Conservation (phyloP, 2,329 filamentous ascomycete genomes). For the Claviceps pazoutovae region DNA sequence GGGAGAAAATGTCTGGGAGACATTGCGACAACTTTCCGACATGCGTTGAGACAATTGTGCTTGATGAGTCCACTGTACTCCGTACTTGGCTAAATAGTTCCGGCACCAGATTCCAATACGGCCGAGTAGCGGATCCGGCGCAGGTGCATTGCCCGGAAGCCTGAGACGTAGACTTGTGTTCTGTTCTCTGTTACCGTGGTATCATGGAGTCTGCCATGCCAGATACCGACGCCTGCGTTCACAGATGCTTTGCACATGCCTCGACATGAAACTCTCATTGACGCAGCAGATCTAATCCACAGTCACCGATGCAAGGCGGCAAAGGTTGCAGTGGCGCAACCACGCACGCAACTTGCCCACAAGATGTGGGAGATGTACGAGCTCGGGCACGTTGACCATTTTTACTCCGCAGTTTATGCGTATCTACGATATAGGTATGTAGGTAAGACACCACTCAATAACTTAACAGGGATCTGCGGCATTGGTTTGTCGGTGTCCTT, state of each 20-base stretch:
- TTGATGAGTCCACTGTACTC: no score
- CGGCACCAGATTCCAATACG: no score
- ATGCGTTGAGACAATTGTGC: no score
- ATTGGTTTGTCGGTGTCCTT: slow-evolving; percentile 1
- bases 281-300: neutral
- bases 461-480: slow-evolving; percentile 2
- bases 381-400: neutral
- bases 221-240: neutral
- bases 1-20: no score
- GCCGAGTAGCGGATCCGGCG: no score
- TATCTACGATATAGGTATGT: neutral
- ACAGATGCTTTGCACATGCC: neutral
- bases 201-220: neutral
- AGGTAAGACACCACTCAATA: neutral
- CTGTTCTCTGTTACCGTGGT: no score
- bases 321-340: neutral
- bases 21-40: no score
- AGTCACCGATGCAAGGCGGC: neutral
- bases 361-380: neutral
- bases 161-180: no score
- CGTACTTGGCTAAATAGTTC: no score
- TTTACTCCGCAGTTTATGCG: neutral
- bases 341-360: neutral
- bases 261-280: neutral
- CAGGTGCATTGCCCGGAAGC: no score